A percentile compares a stretch with the other conserved stretches of the same genome.
phyloP scores from a whole-genome alignment of 257 asterid species.

The Paraleonurus japonicus region DNA sequence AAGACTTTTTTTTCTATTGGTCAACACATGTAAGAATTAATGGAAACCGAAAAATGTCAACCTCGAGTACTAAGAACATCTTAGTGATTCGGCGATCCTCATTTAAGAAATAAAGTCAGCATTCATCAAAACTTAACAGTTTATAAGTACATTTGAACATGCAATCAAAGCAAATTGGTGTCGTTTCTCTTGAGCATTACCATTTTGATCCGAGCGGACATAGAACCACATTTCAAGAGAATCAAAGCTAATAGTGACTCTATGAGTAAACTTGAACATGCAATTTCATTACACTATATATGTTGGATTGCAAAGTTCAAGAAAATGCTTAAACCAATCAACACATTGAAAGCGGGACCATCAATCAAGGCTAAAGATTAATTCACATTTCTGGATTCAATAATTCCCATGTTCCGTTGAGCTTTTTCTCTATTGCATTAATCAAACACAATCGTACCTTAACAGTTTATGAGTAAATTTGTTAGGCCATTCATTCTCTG shows the following conservation, averaged over 20 bases:
- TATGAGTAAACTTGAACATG: not conserved
- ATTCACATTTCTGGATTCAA: not conserved
- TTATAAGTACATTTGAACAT: not conserved
- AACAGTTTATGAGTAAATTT: not conserved
- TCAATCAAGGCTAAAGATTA: not conserved
- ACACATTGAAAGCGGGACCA: not conserved
- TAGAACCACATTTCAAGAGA: not conserved
- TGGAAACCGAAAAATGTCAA: conserved; percentile 20
- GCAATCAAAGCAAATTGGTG: no score
- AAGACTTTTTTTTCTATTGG: not conserved
- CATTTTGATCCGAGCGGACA: no score
- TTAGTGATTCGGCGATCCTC: conserved; percentile 46
- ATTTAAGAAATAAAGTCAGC: conserved; percentile 10
- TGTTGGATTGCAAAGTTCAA: not conserved
- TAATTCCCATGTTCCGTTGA: not conserved
- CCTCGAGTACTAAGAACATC: conserved; percentile 60
- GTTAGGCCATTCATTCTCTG: not conserved
- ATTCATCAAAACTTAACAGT: not conserved
- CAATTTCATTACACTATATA: not conserved
- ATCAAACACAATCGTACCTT: no score
- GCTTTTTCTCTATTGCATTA: not conserved
- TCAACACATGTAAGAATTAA: not conserved
- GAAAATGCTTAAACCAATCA: not conserved
- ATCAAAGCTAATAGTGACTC: not conserved
- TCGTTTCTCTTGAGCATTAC: no score